Base-by-base conservation (phyloP, 2,329 filamentous ascomycete genomes). In the Camillea tinctor region DNA sequence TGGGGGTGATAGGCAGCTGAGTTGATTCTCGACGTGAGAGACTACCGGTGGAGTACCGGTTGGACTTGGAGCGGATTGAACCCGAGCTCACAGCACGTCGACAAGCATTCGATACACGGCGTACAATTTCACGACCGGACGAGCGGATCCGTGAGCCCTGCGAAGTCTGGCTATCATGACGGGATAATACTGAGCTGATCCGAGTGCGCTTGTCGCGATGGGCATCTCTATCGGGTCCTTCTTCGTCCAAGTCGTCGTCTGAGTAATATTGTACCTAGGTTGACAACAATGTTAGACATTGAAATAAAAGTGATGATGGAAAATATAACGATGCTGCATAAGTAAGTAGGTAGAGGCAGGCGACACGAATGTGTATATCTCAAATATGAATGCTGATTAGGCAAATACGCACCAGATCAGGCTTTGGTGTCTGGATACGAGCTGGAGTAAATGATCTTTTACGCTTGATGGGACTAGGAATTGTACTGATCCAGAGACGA, bases 121-220 rank as follows among this genome's bases (percentile, higher is more conserved):
- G 66, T 8, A 65, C 60, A 3, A 69, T 24, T 15, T 63, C 54
- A 9, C 59, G 57, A 17, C 66, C 52, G 6, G 66, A 61, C 21
- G 60, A 21, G 6, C 71, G 21, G 9, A 44, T 58, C 36, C 7
- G 26, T 30, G 54, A 55, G 44, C 62, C 59, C 36, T 60, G 65
- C 8, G 64, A 64, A 23, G 62, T 58, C 4, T 50, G 20, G 19
- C 22, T 20, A 22, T 52, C 40, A 20, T 56, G 60, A 13, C 54
- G 21, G 11, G 50, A 56, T n/a, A 52, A 50, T 15, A 56, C 21
- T 2, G 63, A 64, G 11, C 15, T 23, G 19, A 52, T 56, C 23
- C 57, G 68, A 5, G 66, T 50, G 50, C 69, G 67, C 64, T 73
- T 72, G 55, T 59, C 50, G 13, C 61, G 65, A 52, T 68, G 70